Percentiles rank a stretch among this genome's conserved stretches.
These are phyloP conservation scores for Claviceps humidiphila DNA, from an alignment of 2,329 filamentous ascomycete species.

Conservation along the genomic window DNA sequence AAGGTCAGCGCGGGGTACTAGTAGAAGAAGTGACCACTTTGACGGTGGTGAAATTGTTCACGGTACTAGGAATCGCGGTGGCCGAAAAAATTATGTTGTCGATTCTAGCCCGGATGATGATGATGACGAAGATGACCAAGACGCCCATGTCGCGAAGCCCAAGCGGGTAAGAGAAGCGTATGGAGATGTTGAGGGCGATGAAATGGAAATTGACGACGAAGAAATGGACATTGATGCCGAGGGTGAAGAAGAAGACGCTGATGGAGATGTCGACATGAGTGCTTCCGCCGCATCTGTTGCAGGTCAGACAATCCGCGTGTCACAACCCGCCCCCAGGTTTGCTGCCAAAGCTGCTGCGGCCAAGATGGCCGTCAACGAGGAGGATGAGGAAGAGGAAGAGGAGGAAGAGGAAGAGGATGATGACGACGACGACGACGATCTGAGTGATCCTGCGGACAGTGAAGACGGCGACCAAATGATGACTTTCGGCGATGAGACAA, in stretches of 20 bases:
- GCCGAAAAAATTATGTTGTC: conserved; percentile 47
- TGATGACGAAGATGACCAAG: conserved; percentile 26
- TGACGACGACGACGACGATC: conserved; percentile 41
- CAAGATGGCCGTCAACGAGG: conserved; percentile 25
- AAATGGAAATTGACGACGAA: conserved; percentile 25
- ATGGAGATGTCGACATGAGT: conserved; percentile 34
- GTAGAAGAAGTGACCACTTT: conserved; percentile 25
- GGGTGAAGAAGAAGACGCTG: conserved; percentile 15
- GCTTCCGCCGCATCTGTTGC: conserved; percentile 18
- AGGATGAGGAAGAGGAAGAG: conserved; percentile 35
- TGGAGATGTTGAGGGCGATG: conserved; percentile 26
- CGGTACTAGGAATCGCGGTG: conserved; percentile 39
- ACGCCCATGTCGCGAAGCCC: conserved; percentile 20
- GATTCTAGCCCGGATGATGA: conserved; percentile 39
- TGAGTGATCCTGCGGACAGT: conserved; percentile 40
- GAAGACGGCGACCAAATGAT: conserved; percentile 27
- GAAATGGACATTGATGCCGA: conserved; percentile 28
- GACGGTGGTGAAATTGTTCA: conserved; percentile 33
- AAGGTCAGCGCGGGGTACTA: conserved; percentile 31
- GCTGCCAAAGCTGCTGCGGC: conserved; percentile 19
- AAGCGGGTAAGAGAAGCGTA: conserved; percentile 28
- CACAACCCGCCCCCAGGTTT: conserved; percentile 26
- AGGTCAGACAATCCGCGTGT: conserved; percentile 32
- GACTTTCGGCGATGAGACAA: conserved; percentile 30
- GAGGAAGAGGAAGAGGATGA: conserved; percentile 33